Evolutionary conservation across 1,284 basidiomycete genomes (phyloP), one percentile per base, ranked within the genome.

Genomic region (Stygiomarasmius scandens): DNA sequence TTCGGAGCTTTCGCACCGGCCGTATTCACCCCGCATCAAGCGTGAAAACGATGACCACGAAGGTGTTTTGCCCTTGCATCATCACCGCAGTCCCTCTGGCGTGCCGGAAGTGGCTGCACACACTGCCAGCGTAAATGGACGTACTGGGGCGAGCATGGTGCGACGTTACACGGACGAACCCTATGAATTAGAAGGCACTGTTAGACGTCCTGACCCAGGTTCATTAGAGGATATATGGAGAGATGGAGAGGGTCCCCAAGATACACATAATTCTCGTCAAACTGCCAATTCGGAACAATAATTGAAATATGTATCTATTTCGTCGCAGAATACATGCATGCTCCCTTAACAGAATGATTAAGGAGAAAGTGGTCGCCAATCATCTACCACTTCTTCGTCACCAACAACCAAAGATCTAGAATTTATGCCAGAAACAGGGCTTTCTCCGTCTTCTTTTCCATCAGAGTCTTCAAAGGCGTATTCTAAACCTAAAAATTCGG

Each of bases 11-110:
- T 87, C 85, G 20, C 90, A 96, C 66, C 81, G 83, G 8, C 91
- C 93, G 0, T 84, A 92, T 69, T 82, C 91, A 1, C 93, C 93
- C 8, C 86, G 89, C 44, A 79, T 86, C 60, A 72, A 75, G 52
- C 77, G 73, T 20, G 80, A 81, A 14, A 77, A 77, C 2, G 69
- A 70, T 2, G 61, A 71, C 2, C 11, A 41, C 16, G 38, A 41
- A 41, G 38, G 38, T 19, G 60, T 70, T 11, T 74, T 85, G 10
- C 83, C 84, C 5, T 69, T 69, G 6, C 73, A 77, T 64, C 61
- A 62, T 43, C 64, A 62, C 36, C 65, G 54, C 9, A 54, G 55
- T 25, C 54, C 58, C 36, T 55, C 57, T 55, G 22, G 49, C 38
- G 6, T 59, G 53, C 29, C 58, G 12, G 41, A 55, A 1, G 25